phyloP scores from a whole-genome alignment of 108 stramenopile species.

The Nannochloropsis oceanica region DNA sequence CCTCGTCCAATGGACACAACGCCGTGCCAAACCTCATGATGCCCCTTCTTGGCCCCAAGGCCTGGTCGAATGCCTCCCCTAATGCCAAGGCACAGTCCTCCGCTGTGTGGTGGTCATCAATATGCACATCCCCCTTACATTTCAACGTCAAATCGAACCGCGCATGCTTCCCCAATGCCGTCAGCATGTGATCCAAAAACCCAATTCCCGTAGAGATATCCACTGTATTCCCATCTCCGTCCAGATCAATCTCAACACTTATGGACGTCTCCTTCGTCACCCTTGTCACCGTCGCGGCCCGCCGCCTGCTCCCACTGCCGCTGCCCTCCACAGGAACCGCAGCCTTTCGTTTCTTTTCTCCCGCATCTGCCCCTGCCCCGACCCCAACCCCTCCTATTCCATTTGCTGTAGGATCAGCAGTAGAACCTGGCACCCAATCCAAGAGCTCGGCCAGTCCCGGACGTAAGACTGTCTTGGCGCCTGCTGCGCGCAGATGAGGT shows the following conservation, averaged over 20 bases:
- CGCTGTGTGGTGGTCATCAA: conserved; percentile 90
- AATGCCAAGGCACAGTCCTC: conserved; percentile 86
- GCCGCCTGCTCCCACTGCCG: neutral
- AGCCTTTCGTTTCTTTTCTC: neutral
- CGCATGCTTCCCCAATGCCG: conserved; percentile 48
- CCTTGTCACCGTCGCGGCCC: neutral
- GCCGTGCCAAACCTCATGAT: conserved; percentile 38
- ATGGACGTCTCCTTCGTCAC: conserved; percentile 40
- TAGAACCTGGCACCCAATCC: conserved; percentile 1
- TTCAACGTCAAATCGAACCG: conserved; percentile 48
- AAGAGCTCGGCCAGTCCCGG: conserved; percentile 27
- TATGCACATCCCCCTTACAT: conserved; percentile 73
- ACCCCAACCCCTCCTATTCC: neutral
- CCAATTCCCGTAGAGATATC: conserved; percentile 60
- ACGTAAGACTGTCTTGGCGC: conserved; percentile 13
- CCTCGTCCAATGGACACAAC: conserved; percentile 42
- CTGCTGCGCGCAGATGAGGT: conserved; percentile 3
- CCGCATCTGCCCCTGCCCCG: neutral
- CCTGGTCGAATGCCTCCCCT: conserved; percentile 62
- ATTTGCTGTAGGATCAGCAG: neutral
- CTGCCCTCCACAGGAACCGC: neutral
- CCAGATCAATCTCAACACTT: conserved; percentile 22
- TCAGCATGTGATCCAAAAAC: conserved; percentile 62
- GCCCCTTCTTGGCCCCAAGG: conserved; percentile 23
- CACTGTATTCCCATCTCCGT: conserved; percentile 29